phyloP scores from a whole-genome alignment of 108 stramenopile species.

The Skeletonema grethae region DNA sequence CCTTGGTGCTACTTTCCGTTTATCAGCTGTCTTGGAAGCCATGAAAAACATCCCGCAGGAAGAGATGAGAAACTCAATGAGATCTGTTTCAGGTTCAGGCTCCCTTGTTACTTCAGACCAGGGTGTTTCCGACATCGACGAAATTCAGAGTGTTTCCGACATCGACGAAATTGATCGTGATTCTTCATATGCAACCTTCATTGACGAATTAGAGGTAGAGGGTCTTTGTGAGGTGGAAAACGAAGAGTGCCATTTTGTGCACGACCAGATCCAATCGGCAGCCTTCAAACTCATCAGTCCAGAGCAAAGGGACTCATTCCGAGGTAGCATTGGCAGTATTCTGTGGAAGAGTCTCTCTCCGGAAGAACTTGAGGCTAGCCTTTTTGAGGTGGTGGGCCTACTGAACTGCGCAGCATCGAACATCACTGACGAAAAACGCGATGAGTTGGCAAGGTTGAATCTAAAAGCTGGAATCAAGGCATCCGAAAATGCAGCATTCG shows the following conservation, averaged over 20 bases:
- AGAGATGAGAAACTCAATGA: no score
- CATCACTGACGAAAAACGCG: background rate
- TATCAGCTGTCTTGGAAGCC: no score
- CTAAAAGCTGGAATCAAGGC: no score
- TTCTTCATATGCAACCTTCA: background rate
- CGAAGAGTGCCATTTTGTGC: slow-evolving; percentile 2
- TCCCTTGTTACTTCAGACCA: no score
- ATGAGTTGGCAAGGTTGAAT: background rate
- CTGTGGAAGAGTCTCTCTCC: background rate
- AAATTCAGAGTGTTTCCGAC: no score
- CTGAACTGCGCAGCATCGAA: background rate
- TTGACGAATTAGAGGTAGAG: no score
- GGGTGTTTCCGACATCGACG: no score
- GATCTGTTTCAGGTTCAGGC: no score
- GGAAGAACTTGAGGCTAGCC: no score
- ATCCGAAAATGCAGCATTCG: background rate
- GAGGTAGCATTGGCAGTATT: background rate
- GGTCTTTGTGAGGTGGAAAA: background rate
- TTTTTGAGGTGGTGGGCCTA: background rate
- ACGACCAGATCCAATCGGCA: slow-evolving; percentile 44
- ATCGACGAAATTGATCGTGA: no score
- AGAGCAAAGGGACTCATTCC: background rate
- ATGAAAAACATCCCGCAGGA: no score
- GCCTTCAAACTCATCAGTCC: background rate
- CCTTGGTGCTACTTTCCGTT: no score